phyloP scores from a whole-genome alignment of 306 rosid genomes.

The Fagus crenata region DNA sequence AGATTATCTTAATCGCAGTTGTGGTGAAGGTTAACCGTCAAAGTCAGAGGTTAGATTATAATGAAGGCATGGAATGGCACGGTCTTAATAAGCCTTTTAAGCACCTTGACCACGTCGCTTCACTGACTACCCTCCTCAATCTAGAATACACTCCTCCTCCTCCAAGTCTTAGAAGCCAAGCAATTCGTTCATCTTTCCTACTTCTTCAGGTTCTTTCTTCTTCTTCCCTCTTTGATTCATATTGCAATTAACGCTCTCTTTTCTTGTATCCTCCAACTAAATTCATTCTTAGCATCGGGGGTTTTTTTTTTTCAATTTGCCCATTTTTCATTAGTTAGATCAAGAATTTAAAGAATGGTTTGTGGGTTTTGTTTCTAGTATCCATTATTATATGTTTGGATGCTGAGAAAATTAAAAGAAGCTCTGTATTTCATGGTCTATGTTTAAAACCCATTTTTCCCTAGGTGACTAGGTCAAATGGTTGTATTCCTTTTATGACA shows the following conservation, averaged over 20 bases:
- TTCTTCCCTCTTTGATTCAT: background rate
- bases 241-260: background rate
- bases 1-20: no score
- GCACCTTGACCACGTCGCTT: slow-evolving; percentile 24
- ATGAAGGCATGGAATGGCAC: no score
- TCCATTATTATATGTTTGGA: slow-evolving; percentile 10
- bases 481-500: background rate
- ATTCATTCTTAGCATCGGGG: background rate
- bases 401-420: slow-evolving; percentile 8
- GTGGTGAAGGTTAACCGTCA: no score
- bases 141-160: background rate
- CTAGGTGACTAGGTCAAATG: background rate
- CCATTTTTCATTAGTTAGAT: background rate
- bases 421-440: no score
- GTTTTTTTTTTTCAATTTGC: background rate
- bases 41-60: no score
- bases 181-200: slow-evolving; percentile 11
- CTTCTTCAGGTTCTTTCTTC: slow-evolving; percentile 12
- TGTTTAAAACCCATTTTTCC: background rate
- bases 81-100: background rate
- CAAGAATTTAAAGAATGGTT: background rate
- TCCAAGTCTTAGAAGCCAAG: slow-evolving; percentile 27
- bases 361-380: background rate
- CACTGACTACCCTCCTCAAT: background rate
- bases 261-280: background rate